phyloP scores from a whole-genome alignment of 805 yeast species.

The Hanseniaspora lachancei region DNA sequence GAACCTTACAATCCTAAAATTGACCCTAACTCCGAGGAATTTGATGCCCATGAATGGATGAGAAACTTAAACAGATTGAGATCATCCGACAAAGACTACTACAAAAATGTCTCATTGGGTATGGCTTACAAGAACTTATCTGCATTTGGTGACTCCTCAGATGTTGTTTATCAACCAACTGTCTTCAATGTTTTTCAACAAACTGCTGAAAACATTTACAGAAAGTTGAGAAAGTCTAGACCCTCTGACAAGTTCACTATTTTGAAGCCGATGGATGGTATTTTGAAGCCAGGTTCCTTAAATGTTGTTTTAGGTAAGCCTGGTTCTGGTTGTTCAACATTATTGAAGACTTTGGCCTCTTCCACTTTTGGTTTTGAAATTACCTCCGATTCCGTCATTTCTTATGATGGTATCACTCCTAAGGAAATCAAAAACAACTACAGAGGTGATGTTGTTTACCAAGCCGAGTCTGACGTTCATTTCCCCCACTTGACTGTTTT shows the following conservation, averaged over 20 bases:
- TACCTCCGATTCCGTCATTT: constrained; percentile 33
- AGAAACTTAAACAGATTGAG: constrained; percentile 45
- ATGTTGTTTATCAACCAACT: constrained; percentile 54
- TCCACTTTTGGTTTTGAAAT: constrained; percentile 48
- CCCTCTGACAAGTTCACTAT: constrained; percentile 34
- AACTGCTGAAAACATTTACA: constrained; percentile 17
- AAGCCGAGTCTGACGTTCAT: constrained; percentile 56
- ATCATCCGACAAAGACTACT: constrained; percentile 46
- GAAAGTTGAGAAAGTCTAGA: constrained; percentile 19
- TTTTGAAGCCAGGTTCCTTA: constrained; percentile 48
- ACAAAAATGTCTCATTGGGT: constrained; percentile 48
- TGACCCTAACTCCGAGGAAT: constrained; percentile 47
- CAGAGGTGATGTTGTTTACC: constrained; percentile 58
- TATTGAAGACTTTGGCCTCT: constrained; percentile 45
- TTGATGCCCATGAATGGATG: constrained; percentile 54
- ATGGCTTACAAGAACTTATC: constrained; percentile 45
- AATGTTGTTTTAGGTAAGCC: constrained; percentile 64
- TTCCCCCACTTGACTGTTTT: constrained; percentile 58
- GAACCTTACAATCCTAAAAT: constrained; percentile 30
- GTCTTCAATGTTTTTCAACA: constrained; percentile 34
- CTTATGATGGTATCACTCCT: constrained; percentile 44
- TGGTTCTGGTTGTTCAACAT: constrained; percentile 66
- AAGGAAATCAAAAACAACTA: constrained; percentile 38
- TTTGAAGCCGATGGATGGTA: constrained; percentile 54
- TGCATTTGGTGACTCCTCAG: constrained; percentile 54